Evolutionary conservation across 1,139 yeast species (phyloP), one percentile per base, ranked within the genome.

Genomic region (Hyphopichia pseudoburtonii): DNA sequence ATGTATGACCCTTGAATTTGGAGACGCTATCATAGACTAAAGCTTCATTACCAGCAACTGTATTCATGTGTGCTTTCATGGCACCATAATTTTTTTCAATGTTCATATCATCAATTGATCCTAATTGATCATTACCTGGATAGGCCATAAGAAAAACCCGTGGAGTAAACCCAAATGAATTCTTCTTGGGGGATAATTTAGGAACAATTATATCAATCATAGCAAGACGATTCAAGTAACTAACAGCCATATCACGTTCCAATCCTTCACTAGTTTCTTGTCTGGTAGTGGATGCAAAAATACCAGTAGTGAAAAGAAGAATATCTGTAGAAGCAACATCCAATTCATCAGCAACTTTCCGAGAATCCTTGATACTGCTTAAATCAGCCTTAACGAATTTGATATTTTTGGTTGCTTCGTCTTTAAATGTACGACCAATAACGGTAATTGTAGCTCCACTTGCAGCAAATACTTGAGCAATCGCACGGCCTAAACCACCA

Each of bases 11-110:
- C 1, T 47, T 39, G 33, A 47, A 53, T 18, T 47, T 44, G 6
- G 37, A 28, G 2, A 45, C 51, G 18, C 49, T 43, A 35, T 54
- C 54, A 17, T 45, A 32, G 2, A 63, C 65, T 22, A 64, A 41
- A 1, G 62, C 51, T 41, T 65, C 70, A 36, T 65, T 65, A 3
- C 66, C 67, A 4, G 69, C 70, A 14, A 65, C 68, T 0, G 70
- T 64, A 34, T 49, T 62, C 61, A 56, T 53, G 39, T 65, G 70
- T 2, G 66, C 54, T 12, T 35, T 38, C 29, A 43, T 32, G 9
- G 49, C 48, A 5, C 49, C 46, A 41, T 64, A 64, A 1, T 39
- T 37, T 28, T 51, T 48, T 17, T 60, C 66, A 11, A 54, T 52
- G 37, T 64, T 64, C 34, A 62, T 40, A 41, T 64, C 66, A 14